These are phyloP conservation scores for Suhomyces faveliae DNA, from an alignment of 805 yeast genomes.

Conservation along the genomic window DNA sequence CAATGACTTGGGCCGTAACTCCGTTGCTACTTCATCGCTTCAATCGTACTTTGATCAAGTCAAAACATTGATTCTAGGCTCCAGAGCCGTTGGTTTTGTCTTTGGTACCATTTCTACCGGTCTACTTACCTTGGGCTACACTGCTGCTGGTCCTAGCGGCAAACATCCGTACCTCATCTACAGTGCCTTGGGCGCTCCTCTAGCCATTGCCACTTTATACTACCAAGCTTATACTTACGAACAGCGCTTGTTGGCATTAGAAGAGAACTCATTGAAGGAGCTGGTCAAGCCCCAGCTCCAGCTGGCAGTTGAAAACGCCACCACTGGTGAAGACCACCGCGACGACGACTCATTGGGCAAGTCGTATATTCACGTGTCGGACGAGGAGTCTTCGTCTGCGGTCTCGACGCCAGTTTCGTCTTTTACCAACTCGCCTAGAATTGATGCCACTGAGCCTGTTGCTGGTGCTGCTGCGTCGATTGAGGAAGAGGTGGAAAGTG, in stretches of 20 bases:
- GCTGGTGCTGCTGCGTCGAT: slow-evolving; percentile 16
- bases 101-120: slow-evolving; percentile 51
- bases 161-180: slow-evolving; percentile 76
- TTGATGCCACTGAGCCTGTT: slow-evolving; percentile 11
- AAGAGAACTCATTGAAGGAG: not conserved
- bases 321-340: slow-evolving; percentile 8
- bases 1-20: slow-evolving; percentile 23
- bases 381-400: slow-evolving; percentile 29
- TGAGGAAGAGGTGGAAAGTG: slow-evolving; percentile 43
- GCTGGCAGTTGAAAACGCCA: slow-evolving; percentile 1
- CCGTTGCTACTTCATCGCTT: slow-evolving; percentile 6
- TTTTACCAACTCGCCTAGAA: slow-evolving; percentile 25
- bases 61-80: slow-evolving; percentile 18
- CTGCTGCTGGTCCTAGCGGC: slow-evolving; percentile 50
- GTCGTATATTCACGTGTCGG: slow-evolving; percentile 44
- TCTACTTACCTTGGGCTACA: slow-evolving; percentile 55
- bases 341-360: slow-evolving; percentile 33
- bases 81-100: slow-evolving; percentile 22
- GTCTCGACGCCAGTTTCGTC: slow-evolving; percentile 29
- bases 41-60: slow-evolving; percentile 17
- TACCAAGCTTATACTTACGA: slow-evolving; percentile 18
- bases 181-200: slow-evolving; percentile 54
- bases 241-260: slow-evolving; percentile 14
- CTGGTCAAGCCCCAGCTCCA: not conserved
- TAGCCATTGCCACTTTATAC: slow-evolving; percentile 29